phyloP scores from a whole-genome alignment of 2,329 filamentous ascomycete species.

The Sclerotinia borealis region DNA sequence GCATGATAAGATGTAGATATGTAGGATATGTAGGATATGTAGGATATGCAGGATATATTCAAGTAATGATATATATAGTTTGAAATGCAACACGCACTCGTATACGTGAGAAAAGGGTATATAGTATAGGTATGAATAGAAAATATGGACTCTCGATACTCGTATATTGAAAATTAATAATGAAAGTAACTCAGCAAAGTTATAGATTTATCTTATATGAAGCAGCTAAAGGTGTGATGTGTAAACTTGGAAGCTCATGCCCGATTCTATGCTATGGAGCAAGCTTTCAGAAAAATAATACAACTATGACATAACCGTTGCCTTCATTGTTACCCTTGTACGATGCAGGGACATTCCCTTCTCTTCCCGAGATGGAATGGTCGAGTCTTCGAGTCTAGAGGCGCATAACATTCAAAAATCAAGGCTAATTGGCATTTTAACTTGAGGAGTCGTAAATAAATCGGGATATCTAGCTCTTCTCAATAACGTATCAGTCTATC shows the following conservation, averaged over 20 bases:
- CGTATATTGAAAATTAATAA: background rate
- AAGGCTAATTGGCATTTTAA: background rate
- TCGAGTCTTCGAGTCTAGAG: background rate
- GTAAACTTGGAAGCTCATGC: conserved; percentile 12
- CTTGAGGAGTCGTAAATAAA: background rate
- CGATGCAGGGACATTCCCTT: background rate
- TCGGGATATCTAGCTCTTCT: background rate
- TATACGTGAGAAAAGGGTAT: background rate
- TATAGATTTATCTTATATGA: conserved; percentile 8
- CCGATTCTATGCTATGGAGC: conserved; percentile 10
- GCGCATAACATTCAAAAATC: background rate
- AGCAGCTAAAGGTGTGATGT: background rate
- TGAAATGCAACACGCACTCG: background rate
- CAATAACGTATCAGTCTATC: background rate
- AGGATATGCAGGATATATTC: background rate
- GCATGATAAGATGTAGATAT: background rate
- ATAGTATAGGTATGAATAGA: background rate
- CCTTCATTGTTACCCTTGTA: background rate
- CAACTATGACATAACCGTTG: conserved; percentile 10
- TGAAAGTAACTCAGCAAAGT: background rate
- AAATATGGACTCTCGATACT: background rate
- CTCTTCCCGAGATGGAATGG: no score
- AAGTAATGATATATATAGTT: background rate
- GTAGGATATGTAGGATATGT: no score
- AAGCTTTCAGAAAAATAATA: background rate